Evolutionary conservation across 2,329 filamentous ascomycete genomes (phyloP).

Genomic region (Alternaria sp.): DNA sequence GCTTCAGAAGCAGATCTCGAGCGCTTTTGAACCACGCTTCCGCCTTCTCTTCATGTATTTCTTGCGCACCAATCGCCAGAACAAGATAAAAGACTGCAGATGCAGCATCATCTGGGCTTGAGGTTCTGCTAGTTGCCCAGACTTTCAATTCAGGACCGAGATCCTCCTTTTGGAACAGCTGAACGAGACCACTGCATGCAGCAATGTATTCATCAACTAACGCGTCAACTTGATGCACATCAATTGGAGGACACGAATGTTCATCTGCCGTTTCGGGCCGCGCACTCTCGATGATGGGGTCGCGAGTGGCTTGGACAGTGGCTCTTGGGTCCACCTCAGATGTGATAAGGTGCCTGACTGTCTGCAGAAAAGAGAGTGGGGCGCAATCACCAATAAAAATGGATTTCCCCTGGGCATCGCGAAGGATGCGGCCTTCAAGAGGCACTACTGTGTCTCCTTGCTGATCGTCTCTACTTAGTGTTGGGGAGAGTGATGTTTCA

Average conservation of each 20-base stretch:
- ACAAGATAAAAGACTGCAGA: constrained; percentile 62
- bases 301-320: constrained; percentile 36
- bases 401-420: constrained; percentile 62
- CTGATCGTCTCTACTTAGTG: constrained; percentile 45
- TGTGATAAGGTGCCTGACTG: constrained; percentile 60
- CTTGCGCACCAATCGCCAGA: constrained; percentile 60
- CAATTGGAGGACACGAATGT: constrained; percentile 36
- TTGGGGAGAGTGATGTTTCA: constrained; percentile 33
- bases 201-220: constrained; percentile 56
- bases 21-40: constrained; percentile 60
- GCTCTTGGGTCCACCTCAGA: constrained; percentile 43
- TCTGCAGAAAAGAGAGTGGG: constrained; percentile 62
- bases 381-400: constrained; percentile 65
- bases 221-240: constrained; percentile 52
- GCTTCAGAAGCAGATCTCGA: constrained; percentile 55
- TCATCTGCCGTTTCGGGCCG: constrained; percentile 30
- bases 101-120: constrained; percentile 52
- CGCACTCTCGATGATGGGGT: constrained; percentile 47
- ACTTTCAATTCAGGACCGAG: constrained; percentile 32
- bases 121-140: constrained; percentile 33
- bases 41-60: constrained; percentile 53
- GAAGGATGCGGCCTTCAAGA: constrained; percentile 57
- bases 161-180: constrained; percentile 58
- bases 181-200: constrained; percentile 59
- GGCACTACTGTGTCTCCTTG: constrained; percentile 55